These are phyloP conservation scores for Coleophoma crateriformis DNA, from an alignment of 2,329 filamentous ascomycete genomes.

Conservation along the genomic window DNA sequence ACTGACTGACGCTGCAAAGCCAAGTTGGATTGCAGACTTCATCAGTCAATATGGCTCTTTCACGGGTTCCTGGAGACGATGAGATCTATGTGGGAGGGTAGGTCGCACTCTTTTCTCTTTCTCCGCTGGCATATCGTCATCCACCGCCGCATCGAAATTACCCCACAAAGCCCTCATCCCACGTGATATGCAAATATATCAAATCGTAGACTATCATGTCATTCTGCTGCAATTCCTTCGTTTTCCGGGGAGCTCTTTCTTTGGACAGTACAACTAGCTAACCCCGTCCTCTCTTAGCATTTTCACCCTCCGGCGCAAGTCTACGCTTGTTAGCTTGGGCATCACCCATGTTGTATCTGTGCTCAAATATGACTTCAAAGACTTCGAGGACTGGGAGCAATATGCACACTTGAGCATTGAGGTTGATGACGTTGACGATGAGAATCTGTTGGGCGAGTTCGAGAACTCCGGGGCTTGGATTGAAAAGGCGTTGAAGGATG, in stretches of 20 bases:
- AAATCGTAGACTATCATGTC: neutral
- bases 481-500: slow-evolving; percentile 61
- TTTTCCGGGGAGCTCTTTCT: neutral
- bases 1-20: too few relatives aligned
- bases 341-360: slow-evolving; percentile 93
- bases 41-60: slow-evolving; percentile 47
- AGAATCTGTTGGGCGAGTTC: slow-evolving; percentile 79
- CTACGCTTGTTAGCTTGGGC: slow-evolving; percentile 62
- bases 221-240: neutral
- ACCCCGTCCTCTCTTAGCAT: slow-evolving; percentile 47
- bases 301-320: slow-evolving; percentile 69
- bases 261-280: slow-evolving; percentile 5
- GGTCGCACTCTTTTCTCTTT: slow-evolving; percentile 17
- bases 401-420: slow-evolving; percentile 75
- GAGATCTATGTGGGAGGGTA: slow-evolving; percentile 79
- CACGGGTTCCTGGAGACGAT: slow-evolving; percentile 62
- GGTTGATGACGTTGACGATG: slow-evolving; percentile 85
- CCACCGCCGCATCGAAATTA: neutral
- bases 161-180: slow-evolving; percentile 3
- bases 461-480: slow-evolving; percentile 78
- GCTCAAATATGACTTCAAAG: slow-evolving; percentile 53
- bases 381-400: slow-evolving; percentile 49
- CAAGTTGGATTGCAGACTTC: slow-evolving; percentile 18
- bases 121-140: slow-evolving; percentile 4
- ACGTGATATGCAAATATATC: slow-evolving; percentile 29